These are phyloP conservation scores for Margaritispora aquatica DNA, from an alignment of 495 filamentous ascomycete genomes.

Conservation along the genomic window DNA sequence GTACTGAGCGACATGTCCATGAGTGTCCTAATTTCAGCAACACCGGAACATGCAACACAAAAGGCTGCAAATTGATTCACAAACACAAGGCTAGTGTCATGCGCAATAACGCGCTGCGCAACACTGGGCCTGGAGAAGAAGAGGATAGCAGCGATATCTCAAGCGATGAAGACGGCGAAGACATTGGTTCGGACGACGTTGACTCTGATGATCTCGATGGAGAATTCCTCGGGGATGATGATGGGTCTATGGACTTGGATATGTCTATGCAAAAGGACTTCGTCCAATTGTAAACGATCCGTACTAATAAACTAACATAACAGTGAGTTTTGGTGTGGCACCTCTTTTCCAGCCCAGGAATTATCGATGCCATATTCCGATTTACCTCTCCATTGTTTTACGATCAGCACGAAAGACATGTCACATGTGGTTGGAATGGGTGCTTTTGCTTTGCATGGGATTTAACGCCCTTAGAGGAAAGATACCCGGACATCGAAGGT, in stretches of 20 bases:
- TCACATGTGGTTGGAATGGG: conserved; percentile 1
- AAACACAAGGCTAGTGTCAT: conserved; percentile 74
- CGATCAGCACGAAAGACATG: neutral
- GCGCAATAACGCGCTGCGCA: conserved; percentile 30
- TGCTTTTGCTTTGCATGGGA: conserved; percentile 9
- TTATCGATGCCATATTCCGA: neutral
- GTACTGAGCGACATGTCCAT: conserved; percentile 74
- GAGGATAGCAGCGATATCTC: conserved; percentile 70
- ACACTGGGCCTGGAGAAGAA: conserved; percentile 29
- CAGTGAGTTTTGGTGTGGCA: neutral
- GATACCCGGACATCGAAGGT: neutral
- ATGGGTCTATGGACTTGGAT: conserved; percentile 41
- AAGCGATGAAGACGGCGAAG: conserved; percentile 78
- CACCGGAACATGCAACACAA: conserved; percentile 73
- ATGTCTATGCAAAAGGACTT: conserved; percentile 64
- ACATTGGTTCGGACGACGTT: conserved; percentile 76
- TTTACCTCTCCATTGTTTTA: conserved; percentile 3
- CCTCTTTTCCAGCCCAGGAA: no score
- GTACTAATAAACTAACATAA: neutral
- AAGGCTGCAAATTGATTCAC: conserved; percentile 80
- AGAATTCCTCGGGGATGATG: conserved; percentile 37
- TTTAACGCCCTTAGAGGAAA: neutral
- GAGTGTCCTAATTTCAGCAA: conserved; percentile 97
- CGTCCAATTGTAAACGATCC: conserved; percentile 42
- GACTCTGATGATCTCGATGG: conserved; percentile 77